Base-by-base conservation (phyloP, 306 rosid genomes). In the Argentina anserina region DNA sequence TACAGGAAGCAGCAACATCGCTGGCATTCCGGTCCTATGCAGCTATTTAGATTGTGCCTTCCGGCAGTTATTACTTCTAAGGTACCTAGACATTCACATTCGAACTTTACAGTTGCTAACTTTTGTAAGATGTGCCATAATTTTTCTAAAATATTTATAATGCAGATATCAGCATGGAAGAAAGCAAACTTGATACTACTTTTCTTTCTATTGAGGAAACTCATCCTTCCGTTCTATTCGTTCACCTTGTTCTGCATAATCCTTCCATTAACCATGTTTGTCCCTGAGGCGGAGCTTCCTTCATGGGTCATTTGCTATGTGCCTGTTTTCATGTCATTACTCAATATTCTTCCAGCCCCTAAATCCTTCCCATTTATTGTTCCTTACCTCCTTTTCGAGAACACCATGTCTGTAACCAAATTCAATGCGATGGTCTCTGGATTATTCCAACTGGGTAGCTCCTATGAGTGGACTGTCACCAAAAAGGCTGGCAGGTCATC, bases 21-120 rank as follows among this genome's bases (percentile, higher is more conserved):
- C 49, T 93, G 98, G 98, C 98, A 93, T 86, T 90, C 98, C 17
- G 98, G 98, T 82, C 98, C 98, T 28, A 93, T 93, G 98, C 98
- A 90, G 73, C 92, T 93, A 43, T 93, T 93, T 74, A 82, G 98
- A 70, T 68, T 93, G 85, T 93, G 93, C 66, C 90, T 93, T 80
- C 97, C 97, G 6, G 97, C 89, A 45, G 86, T 93, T 79, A 18
- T 90, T 70, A 84, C 83, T 75, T 89, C 98, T 33, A 90, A 90
- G 97, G 98, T 93, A 83, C 62, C 40, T 72, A 41, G 20, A 50
- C 55, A 23, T 76, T 67, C 72, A 23, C 15, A 60, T 80, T 37
- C 58, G 10, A 53, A 28, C 15, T 31, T 60, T 60, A 8, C 39
- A 31, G 15, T 1, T 29, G 23, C 21, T 15, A 29, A 56, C 4